phyloP scores from a whole-genome alignment of 768 basidiomycete species.

The Pulveroboletus sp. region DNA sequence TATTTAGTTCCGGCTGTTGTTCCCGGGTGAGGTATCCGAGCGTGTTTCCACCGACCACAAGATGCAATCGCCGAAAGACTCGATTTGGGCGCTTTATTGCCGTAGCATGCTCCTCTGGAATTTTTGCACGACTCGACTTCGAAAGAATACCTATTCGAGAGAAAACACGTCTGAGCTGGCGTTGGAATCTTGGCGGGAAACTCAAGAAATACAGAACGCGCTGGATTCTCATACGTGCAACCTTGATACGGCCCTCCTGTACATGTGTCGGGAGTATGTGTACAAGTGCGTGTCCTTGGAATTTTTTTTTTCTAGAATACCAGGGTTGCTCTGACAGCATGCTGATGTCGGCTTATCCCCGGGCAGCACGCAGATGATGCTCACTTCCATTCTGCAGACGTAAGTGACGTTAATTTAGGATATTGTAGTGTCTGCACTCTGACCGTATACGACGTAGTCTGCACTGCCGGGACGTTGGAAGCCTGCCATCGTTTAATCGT shows the following conservation, averaged over 20 bases:
- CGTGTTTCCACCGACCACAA: constrained; percentile 40
- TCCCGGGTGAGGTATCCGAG: constrained; percentile 68
- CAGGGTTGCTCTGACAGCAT: constrained; percentile 8
- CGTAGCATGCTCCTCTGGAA: constrained; percentile 81
- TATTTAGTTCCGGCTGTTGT: constrained; percentile 44
- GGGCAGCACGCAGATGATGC: constrained; percentile 56
- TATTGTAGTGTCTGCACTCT: neutral
- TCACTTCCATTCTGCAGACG: constrained; percentile 62
- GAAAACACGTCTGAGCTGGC: constrained; percentile 58
- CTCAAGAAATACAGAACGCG: constrained; percentile 60
- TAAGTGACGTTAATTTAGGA: constrained; percentile 32
- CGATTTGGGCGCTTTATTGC: constrained; percentile 79
- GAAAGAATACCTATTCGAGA: constrained; percentile 37
- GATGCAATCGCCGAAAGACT: constrained; percentile 62
- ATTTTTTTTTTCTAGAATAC: constrained; percentile 1
- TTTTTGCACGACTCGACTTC: constrained; percentile 51
- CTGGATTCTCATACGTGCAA: constrained; percentile 68
- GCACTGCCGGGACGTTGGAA: constrained; percentile 45
- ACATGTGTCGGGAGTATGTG: constrained; percentile 64
- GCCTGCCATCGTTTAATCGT: constrained; percentile 56
- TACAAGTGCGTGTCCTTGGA: constrained; percentile 54
- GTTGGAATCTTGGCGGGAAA: constrained; percentile 61
- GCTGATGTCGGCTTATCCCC: constrained; percentile 14
- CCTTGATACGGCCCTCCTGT: constrained; percentile 61
- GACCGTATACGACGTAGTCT: constrained; percentile 36